Conservation (phyloP, 495 filamentous ascomycete genomes). For the Annulohypoxylon stygium region DNA sequence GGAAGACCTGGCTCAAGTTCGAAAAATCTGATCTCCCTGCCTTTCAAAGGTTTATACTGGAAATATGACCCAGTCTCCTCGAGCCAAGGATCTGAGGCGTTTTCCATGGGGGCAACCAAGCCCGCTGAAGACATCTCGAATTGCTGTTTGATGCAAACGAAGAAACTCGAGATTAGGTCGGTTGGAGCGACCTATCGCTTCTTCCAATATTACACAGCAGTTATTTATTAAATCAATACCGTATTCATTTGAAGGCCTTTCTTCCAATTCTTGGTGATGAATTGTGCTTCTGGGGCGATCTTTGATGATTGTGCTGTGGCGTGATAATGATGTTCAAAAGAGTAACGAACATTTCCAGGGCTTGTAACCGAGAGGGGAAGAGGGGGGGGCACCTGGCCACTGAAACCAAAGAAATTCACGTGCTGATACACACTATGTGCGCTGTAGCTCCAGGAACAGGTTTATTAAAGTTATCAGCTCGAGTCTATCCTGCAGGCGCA, state of each 20-base stretch:
- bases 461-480: no score
- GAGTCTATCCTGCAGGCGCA: no score
- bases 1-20: conserved; percentile 27
- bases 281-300: not conserved
- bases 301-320: not conserved
- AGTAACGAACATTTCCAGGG: not conserved
- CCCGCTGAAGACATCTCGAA: conserved; percentile 10
- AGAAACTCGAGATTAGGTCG: not conserved
- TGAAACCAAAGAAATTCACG: no score
- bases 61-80: conserved; percentile 27
- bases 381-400: no score
- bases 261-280: not conserved
- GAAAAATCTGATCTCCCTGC: conserved; percentile 25
- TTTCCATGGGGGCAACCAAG: not conserved
- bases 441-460: no score
- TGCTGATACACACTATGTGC: no score
- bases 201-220: not conserved
- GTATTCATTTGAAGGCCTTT: not conserved
- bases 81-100: conserved; percentile 16
- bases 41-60: conserved; percentile 19
- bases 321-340: not conserved
- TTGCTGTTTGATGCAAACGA: not conserved
- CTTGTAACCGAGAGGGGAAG: not conserved
- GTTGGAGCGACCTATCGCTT: not conserved
- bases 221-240: not conserved